These are phyloP conservation scores for Hypoxylon sp. DNA, from an alignment of 2,329 filamentous ascomycete genomes.

Conservation along the genomic window DNA sequence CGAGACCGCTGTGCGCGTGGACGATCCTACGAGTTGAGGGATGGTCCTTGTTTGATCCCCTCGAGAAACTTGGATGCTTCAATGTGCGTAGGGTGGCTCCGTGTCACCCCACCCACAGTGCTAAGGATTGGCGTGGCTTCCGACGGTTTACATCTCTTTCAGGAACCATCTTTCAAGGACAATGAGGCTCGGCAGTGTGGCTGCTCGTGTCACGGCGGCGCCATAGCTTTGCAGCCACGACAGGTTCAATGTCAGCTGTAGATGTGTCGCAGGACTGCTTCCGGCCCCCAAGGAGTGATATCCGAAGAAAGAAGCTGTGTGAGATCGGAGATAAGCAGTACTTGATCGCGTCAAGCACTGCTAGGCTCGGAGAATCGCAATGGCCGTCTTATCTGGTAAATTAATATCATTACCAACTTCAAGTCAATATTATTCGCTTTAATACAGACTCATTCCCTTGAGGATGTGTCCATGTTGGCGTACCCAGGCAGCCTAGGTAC, in stretches of 20 bases:
- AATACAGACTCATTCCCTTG: too few species aligned
- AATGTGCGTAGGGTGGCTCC: constrained; percentile 15
- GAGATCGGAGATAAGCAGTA: too few species aligned
- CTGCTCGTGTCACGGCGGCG: constrained; percentile 27
- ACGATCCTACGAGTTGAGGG: constrained; percentile 1
- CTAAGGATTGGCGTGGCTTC: constrained; percentile 13
- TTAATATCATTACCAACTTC: too few species aligned
- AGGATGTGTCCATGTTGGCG: too few species aligned
- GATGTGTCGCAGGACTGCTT: too few species aligned
- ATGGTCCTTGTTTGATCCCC: not conserved
- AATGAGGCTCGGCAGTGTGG: constrained; percentile 25
- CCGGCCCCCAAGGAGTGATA: too few species aligned
- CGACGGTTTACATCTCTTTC: constrained; percentile 29
- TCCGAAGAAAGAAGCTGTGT: too few species aligned
- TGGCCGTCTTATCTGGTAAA: too few species aligned
- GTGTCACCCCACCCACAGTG: constrained; percentile 1
- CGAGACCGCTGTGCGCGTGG: constrained; percentile 12
- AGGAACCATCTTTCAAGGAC: constrained; percentile 27
- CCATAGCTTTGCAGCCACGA: not conserved
- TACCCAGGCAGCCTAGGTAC: too few species aligned
- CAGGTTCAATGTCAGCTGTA: not conserved
- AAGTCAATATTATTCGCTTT: too few species aligned
- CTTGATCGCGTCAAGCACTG: too few species aligned
- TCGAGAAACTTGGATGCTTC: not conserved
- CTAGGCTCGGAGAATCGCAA: too few species aligned